These are phyloP conservation scores for Serendipita sp. DNA, from an alignment of 768 basidiomycete species.

Conservation along the genomic window DNA sequence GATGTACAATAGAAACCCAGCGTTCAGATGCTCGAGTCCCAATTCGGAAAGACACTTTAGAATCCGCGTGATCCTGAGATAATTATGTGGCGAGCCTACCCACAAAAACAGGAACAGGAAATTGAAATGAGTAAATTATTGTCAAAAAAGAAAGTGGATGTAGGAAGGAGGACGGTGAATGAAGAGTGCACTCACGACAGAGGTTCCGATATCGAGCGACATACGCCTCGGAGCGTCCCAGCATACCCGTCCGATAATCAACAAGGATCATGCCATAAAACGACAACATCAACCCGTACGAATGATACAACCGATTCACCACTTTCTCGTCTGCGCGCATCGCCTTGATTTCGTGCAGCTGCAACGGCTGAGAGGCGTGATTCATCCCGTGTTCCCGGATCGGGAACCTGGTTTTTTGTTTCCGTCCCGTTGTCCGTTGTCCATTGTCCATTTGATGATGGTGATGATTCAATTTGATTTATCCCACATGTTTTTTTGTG, in stretches of 20 bases:
- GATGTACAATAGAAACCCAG: conserved; percentile 53
- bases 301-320: conserved; percentile 35
- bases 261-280: conserved; percentile 65
- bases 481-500: too few species aligned
- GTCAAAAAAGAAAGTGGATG: too few species aligned
- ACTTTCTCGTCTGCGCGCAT: conserved; percentile 39
- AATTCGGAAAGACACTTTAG: conserved; percentile 60
- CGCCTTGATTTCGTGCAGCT: conserved; percentile 41
- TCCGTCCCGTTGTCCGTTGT: too few species aligned
- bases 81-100: conserved; percentile 56
- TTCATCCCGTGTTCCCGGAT: conserved; percentile 65
- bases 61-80: conserved; percentile 62
- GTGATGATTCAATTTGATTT: too few species aligned
- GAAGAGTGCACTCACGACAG: conserved; percentile 33
- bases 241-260: conserved; percentile 39
- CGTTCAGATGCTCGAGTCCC: conserved; percentile 46
- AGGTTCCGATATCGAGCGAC: conserved; percentile 45
- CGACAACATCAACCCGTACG: conserved; percentile 61
- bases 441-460: too few species aligned
- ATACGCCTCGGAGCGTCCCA: conserved; percentile 38
- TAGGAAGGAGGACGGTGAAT: too few species aligned
- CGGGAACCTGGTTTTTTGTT: conserved; percentile 36
- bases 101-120: too few species aligned
- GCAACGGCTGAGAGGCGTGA: conserved; percentile 46
- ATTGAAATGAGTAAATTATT: too few species aligned